Evolutionary conservation across 2,329 filamentous ascomycete species (phyloP).

Genomic region (Venturia carpophila): DNA sequence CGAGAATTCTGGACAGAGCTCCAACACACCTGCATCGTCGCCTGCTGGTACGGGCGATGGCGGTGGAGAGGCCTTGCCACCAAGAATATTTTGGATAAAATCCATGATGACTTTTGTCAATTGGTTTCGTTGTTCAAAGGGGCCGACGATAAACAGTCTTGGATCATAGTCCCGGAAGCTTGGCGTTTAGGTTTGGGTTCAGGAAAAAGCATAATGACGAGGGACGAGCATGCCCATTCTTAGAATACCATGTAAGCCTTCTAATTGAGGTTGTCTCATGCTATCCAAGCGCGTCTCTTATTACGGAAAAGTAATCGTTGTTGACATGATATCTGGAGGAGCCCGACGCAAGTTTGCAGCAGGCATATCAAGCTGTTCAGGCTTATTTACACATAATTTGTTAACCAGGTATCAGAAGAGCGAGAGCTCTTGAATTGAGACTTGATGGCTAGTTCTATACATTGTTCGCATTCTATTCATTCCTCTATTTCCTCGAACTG

Average conservation of each 20-base stretch:
- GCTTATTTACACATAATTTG: background rate
- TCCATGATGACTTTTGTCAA: constrained; percentile 16
- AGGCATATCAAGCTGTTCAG: background rate
- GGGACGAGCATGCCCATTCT: background rate
- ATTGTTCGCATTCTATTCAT: constrained; percentile 4
- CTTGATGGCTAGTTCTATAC: constrained; percentile 3
- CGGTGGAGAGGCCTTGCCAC: constrained; percentile 5
- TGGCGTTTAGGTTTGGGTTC: background rate
- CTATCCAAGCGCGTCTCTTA: no score
- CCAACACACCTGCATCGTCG: constrained; percentile 11
- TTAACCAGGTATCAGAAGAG: background rate
- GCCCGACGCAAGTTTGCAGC: background rate
- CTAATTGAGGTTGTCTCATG: no score
- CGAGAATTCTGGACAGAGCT: background rate
- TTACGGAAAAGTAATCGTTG: background rate
- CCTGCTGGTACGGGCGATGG: constrained; percentile 3
- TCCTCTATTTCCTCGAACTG: background rate
- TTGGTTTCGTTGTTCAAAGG: constrained; percentile 1
- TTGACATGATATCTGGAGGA: background rate
- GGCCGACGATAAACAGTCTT: background rate
- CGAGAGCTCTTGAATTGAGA: background rate
- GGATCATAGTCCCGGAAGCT: background rate
- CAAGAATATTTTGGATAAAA: constrained; percentile 16
- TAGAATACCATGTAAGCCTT: background rate
- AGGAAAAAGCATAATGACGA: constrained; percentile 3